Percentiles rank a stretch among this genome's conserved stretches.
Evolutionary conservation across 768 basidiomycete species (phyloP).

Genomic region (Cyathus striatus): DNA sequence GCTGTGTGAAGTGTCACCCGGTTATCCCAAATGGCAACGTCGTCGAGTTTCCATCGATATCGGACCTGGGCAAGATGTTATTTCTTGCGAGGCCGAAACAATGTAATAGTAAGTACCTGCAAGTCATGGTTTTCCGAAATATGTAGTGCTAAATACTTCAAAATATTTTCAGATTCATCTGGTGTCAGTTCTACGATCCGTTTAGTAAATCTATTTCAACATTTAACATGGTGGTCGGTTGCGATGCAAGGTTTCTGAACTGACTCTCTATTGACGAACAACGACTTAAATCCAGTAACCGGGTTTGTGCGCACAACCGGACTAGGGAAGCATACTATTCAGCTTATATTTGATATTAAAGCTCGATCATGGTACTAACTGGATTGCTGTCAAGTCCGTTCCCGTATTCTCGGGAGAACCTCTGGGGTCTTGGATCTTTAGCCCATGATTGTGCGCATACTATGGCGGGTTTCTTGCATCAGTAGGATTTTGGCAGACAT

Average conservation of each 20-base stretch:
- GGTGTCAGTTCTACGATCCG: conserved; percentile 47
- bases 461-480: conserved; percentile 5
- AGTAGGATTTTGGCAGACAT: background rate
- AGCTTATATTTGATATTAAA: background rate
- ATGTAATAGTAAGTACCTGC: conserved; percentile 27
- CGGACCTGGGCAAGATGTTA: background rate
- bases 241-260: too few species aligned
- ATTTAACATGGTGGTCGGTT: too few species aligned
- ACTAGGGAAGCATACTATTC: conserved; percentile 14
- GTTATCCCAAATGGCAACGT: conserved; percentile 63
- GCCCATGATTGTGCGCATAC: conserved; percentile 22
- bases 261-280: conserved; percentile 52
- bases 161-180: conserved; percentile 47
- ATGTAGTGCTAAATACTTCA: conserved; percentile 44
- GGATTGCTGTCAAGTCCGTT: conserved; percentile 40
- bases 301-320: conserved; percentile 54
- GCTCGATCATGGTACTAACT: conserved; percentile 24
- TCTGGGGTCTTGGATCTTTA: conserved; percentile 32
- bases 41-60: conserved; percentile 46
- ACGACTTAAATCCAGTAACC: conserved; percentile 52
- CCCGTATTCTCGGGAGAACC: conserved; percentile 53
- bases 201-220: conserved; percentile 40
- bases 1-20: conserved; percentile 43
- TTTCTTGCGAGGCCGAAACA: background rate
- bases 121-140: conserved; percentile 56